These are phyloP conservation scores for Linderina pennispora DNA, from an alignment of 192 early-diverging fungal genomes.

Conservation along the genomic window DNA sequence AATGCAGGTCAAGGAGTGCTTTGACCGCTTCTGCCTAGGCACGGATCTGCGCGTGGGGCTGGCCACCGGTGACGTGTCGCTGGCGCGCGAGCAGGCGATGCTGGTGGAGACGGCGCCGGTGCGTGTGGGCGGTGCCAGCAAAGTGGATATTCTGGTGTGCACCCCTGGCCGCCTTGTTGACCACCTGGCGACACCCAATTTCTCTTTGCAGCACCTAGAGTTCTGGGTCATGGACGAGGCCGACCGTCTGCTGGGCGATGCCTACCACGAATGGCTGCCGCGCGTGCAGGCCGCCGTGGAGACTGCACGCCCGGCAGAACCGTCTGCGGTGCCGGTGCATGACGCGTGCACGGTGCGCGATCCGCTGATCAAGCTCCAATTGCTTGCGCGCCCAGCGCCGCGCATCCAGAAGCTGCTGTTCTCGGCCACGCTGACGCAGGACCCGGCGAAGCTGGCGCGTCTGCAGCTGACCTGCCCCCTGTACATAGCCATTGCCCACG, in stretches of 20 bases:
- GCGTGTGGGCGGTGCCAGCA: conserved; percentile 53
- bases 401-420: conserved; percentile 90
- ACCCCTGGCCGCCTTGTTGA: conserved; percentile 96
- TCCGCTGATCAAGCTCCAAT: conserved; percentile 3
- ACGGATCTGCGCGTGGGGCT: conserved; percentile 71
- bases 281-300: conserved; percentile 59
- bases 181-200: conserved; percentile 82
- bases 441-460: conserved; percentile 87
- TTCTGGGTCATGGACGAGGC: conserved; percentile 96
- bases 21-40: conserved; percentile 70
- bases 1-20: conserved; percentile 78
- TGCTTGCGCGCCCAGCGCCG: conserved; percentile 24
- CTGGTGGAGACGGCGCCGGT: conserved; percentile 26
- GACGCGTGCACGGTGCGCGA: conserved; percentile 17
- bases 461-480: conserved; percentile 74
- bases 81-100: conserved; percentile 62
- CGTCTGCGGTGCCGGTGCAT: not conserved
- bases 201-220: conserved; percentile 85
- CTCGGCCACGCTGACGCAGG: conserved; percentile 89
- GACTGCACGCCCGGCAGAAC: no score
- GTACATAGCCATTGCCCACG: conserved; percentile 61
- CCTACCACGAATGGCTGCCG: conserved; percentile 87
- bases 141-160: conserved; percentile 84
- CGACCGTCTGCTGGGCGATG: conserved; percentile 87
- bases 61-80: conserved; percentile 71